Base-by-base conservation (phyloP, 2,329 filamentous ascomycete genomes). In the Septoria petroselini region DNA sequence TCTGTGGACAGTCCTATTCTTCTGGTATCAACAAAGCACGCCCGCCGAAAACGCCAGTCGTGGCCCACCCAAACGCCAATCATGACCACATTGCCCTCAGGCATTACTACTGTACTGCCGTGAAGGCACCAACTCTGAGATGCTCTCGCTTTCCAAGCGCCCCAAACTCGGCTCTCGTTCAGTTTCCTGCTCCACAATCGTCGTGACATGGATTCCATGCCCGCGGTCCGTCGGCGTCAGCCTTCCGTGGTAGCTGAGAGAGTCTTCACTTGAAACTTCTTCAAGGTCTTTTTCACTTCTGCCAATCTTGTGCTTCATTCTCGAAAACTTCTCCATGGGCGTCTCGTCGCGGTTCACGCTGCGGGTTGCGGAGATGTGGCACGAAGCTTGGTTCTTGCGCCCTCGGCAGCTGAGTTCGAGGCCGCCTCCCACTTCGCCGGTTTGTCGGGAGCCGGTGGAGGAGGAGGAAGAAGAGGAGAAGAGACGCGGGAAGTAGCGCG, bases 401-500 rank as follows among this genome's bases (percentile, higher is more conserved):
- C 37, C 53, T n/a, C 45, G 41, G 8, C 50, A 41, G 35, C 47
- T 47, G 38, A 56, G 50, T 37, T 56, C 50, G 7, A 46, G 7
- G 6, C 19, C 43, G 4, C 12, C n/a, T n/a, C n/a, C 23, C n/a
- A 56, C 44, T 4, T 38, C 46, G 4, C 41, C 41, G 3, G 41
- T 30, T 7, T 34, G 41, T n/a, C 42, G 5, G 17, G 45, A 41
- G 15, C 42, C 49, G 23, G 34, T 27, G 17, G 21, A 15, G 4
- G 50, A 49, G n/a, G 43, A 44, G 44, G 63, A 63, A n/a, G 21
- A 15, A 4, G 50, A 49, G n/a, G 43, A 44, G 44, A 64, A 63
- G 14, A 64, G 44, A 4, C 56, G 53, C 1, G 62, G 62, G 46
- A 65, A 63, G 49, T 59, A 57, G 12, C 61, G 54, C 3, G 59